Base-by-base conservation (phyloP, 768 basidiomycete species). In the Panaeolus cyanescens region DNA sequence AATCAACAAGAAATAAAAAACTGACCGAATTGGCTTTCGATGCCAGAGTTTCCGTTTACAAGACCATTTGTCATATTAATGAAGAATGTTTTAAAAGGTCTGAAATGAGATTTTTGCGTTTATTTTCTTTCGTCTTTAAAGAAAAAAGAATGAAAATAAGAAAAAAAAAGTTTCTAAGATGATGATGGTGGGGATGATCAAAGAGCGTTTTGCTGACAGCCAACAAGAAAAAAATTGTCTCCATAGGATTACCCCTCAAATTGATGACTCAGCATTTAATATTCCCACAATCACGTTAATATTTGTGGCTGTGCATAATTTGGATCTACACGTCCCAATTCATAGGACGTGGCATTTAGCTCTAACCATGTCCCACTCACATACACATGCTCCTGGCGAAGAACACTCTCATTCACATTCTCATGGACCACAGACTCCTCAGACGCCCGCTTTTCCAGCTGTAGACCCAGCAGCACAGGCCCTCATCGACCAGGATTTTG, bases 31-130 rank as follows among this genome's bases (percentile, higher is more conserved):
- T 87, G 83, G 73, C 81, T 80, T 83, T 93, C 91, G 71, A 92
- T 79, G 79, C 83, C 87, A 75, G 83, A 75, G 71, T 77, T 79
- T 74, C 83, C 87, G 79, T 92, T 91, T 90, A 91, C 86, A 83
- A 86, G 85, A 86, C 90, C 91, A 93, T 92, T 92, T 81, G 90
- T 88, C 91, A 93, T 93, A 91, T 89, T 82, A 79, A 68, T 67
- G 65, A 61, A 69, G 70, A 61, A 63, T 64, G 65, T 64, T 59
- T 69, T 64, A 61, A 71, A 70, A 68, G 64, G 58, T 60, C 59
- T 66, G 61, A 36, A 61, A 20, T 57, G 15, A 8, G 15, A 28
- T 12, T 54, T 64, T 67, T 67, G 63, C 53, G 45, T 56, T 37
- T 31, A 61, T 50, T 64, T 68, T 69, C 70, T 75, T 73, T 72